Conservation (phyloP, 2,329 filamentous ascomycete species). For the Penicillium psychrosexuale region DNA sequence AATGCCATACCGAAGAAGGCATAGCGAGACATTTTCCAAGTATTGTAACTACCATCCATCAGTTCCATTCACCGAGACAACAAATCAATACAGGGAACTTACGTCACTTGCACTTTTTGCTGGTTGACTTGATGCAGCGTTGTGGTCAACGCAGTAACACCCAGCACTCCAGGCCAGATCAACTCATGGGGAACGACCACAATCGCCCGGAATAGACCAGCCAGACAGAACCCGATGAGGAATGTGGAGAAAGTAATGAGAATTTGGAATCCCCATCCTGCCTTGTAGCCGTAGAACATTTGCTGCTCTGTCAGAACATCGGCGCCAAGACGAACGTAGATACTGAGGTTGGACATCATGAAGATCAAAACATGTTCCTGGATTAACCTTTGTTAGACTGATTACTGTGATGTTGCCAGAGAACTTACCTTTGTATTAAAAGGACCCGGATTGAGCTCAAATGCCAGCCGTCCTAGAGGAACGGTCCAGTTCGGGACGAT, state of each 20-base stretch:
- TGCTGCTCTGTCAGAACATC: constrained; percentile 30
- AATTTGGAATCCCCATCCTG: constrained; percentile 29
- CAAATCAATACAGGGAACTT: constrained; percentile 16
- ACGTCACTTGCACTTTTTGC: constrained; percentile 39
- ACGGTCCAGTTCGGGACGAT: constrained; percentile 21
- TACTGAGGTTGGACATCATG: constrained; percentile 31
- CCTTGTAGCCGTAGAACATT: constrained; percentile 26
- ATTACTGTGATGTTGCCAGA: not conserved
- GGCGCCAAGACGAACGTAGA: constrained; percentile 27
- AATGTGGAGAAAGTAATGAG: constrained; percentile 62
- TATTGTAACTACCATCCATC: constrained; percentile 40
- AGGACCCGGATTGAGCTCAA: constrained; percentile 33
- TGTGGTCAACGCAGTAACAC: constrained; percentile 63
- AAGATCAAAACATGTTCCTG: constrained; percentile 28
- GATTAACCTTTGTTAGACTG: not conserved
- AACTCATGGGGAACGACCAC: constrained; percentile 55
- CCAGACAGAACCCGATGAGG: constrained; percentile 58
- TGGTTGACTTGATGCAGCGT: constrained; percentile 63
- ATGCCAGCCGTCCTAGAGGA: constrained; percentile 35
- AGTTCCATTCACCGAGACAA: constrained; percentile 31
- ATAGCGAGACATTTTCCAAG: constrained; percentile 38
- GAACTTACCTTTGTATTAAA: constrained; percentile 30
- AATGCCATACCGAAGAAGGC: constrained; percentile 23
- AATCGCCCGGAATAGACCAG: constrained; percentile 61
- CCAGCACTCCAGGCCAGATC: constrained; percentile 54